Conservation (phyloP, 345 rosid species). For the Brassica incana region DNA sequence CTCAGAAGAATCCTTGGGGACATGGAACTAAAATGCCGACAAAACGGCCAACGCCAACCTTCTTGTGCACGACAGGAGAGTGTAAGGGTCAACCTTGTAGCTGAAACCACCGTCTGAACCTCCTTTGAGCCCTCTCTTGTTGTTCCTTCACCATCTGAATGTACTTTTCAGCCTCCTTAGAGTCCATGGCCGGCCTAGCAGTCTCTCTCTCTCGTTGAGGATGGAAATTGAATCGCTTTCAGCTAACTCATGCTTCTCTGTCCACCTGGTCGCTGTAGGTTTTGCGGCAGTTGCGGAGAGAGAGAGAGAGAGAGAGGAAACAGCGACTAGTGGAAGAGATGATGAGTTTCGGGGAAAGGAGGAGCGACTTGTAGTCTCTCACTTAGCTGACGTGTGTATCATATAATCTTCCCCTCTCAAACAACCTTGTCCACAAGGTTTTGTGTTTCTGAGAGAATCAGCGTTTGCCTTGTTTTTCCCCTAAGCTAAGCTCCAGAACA, state of each 20-base stretch:
- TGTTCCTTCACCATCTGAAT: conserved; percentile 78
- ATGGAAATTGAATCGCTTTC: conserved; percentile 63
- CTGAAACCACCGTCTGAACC: conserved; percentile 45
- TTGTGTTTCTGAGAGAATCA: too few relatives aligned
- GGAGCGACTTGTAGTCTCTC: conserved; percentile 1
- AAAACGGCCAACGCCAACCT: conserved; percentile 87
- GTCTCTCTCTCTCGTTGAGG: conserved; percentile 69
- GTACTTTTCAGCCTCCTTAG: conserved; percentile 84
- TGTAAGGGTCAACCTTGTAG: conserved; percentile 88
- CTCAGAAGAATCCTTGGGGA: conserved; percentile 56
- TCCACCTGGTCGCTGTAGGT: conserved; percentile 33
- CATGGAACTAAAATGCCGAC: conserved; percentile 83
- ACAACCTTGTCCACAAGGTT: too few relatives aligned
- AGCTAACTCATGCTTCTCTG: conserved; percentile 44
- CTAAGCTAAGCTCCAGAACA: too few relatives aligned
- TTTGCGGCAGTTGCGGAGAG: conserved; percentile 43
- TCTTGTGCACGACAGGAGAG: conserved; percentile 84
- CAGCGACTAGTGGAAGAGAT: conserved; percentile 42
- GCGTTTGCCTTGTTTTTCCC: too few relatives aligned
- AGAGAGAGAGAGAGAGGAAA: background rate
- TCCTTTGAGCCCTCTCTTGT: conserved; percentile 81
- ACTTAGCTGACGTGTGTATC: too few relatives aligned
- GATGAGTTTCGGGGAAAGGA: conserved; percentile 18
- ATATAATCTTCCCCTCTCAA: too few relatives aligned
- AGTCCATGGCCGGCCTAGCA: conserved; percentile 59